Percentiles rank a stretch among this genome's conserved stretches.
Conservation (phyloP, 306 rosid species). For the Begonia peltatifolia region DNA sequence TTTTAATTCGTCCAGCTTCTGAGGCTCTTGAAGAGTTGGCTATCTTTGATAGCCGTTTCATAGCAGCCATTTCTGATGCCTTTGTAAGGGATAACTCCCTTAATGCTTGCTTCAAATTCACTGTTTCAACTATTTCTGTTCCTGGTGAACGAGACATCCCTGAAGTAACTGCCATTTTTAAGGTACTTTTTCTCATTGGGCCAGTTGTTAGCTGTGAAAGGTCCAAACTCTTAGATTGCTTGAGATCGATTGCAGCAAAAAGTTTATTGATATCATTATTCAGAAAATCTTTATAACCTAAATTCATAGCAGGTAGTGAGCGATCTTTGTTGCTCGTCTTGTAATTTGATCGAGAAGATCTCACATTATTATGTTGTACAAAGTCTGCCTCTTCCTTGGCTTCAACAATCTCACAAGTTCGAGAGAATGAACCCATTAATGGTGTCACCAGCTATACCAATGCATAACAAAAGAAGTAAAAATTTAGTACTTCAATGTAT, state of each 20-base stretch:
- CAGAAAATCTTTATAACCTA: conserved; percentile 47
- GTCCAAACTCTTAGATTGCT: conserved; percentile 40
- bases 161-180: conserved; percentile 56
- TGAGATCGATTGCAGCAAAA: conserved; percentile 50
- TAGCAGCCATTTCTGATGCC: conserved; percentile 98
- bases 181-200: conserved; percentile 43
- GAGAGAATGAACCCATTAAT: conserved; percentile 68
- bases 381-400: conserved; percentile 46
- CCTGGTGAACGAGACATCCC: conserved; percentile 58
- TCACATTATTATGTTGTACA: conserved; percentile 22
- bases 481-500: conserved; percentile 1
- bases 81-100: conserved; percentile 83
- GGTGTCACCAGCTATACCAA: background rate
- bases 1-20: conserved; percentile 81
- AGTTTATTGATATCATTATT: conserved; percentile 69
- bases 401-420: conserved; percentile 88
- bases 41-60: conserved; percentile 67
- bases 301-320: conserved; percentile 37
- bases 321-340: conserved; percentile 20
- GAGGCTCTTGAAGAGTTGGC: conserved; percentile 57
- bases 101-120: conserved; percentile 76
- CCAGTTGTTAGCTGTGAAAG: conserved; percentile 37
- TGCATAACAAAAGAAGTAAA: background rate
- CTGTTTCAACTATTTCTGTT: conserved; percentile 48
- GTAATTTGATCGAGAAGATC: conserved; percentile 10